Evolutionary conservation across 2,329 filamentous ascomycete species (phyloP).

Genomic region (Colletotrichum salicis): DNA sequence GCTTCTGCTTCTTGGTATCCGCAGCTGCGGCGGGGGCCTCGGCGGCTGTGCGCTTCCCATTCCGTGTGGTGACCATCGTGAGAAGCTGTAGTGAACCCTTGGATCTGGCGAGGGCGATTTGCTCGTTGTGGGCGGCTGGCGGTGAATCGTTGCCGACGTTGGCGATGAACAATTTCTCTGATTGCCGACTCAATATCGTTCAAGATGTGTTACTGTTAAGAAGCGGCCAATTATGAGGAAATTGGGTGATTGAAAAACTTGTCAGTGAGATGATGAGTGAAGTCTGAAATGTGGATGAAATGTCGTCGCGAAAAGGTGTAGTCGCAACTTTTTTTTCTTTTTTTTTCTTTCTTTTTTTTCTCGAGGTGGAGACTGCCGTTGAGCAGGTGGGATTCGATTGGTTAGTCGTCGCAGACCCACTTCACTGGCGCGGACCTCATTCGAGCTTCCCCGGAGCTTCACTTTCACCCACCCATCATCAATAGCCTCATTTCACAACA

Average conservation of each 20-base stretch:
- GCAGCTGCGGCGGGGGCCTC: conserved; percentile 4
- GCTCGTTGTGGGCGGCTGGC: neutral
- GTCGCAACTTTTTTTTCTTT: conserved; percentile 35
- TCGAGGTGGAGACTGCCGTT: conserved; percentile 23
- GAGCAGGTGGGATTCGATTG: conserved; percentile 10
- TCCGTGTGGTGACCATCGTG: conserved; percentile 37
- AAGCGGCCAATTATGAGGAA: neutral
- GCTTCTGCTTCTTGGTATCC: conserved; percentile 38
- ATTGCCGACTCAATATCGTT: no score
- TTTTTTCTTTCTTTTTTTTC: conserved; percentile 35
- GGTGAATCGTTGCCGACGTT: neutral
- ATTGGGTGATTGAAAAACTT: neutral
- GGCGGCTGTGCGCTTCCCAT: conserved; percentile 32
- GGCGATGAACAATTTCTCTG: no score
- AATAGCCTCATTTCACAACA: neutral
- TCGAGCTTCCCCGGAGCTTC: conserved; percentile 8
- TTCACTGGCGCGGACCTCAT: conserved; percentile 13
- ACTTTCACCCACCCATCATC: conserved; percentile 3
- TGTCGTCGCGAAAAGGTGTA: conserved; percentile 6
- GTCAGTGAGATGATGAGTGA: conserved; percentile 11
- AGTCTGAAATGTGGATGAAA: neutral
- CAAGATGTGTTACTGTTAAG: neutral
- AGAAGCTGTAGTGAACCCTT: neutral
- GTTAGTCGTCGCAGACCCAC: conserved; percentile 30
- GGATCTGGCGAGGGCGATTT: neutral